These are phyloP conservation scores for Blastobotrys aristatus DNA, from an alignment of 1,139 yeast species.

Conservation along the genomic window DNA sequence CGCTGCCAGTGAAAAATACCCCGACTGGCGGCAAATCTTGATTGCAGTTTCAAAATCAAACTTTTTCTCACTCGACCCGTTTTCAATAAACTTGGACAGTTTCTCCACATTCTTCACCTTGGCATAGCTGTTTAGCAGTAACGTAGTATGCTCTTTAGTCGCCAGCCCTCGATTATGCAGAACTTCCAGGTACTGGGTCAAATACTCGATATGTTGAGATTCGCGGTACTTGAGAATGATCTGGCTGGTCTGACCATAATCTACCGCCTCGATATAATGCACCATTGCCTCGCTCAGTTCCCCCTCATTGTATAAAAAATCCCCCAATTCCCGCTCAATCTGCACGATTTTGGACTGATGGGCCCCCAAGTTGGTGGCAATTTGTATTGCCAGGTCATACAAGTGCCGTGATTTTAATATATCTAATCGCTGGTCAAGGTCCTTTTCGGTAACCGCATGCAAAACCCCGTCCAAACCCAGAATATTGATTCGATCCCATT, in stretches of 20 bases:
- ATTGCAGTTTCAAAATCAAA: conserved; percentile 72
- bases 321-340: conserved; percentile 67
- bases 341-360: conserved; percentile 41
- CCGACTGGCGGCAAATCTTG: conserved; percentile 71
- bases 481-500: conserved; percentile 55
- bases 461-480: conserved; percentile 73
- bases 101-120: conserved; percentile 62
- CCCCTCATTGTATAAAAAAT: conserved; percentile 59
- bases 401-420: conserved; percentile 65
- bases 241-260: conserved; percentile 54
- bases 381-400: conserved; percentile 64
- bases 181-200: conserved; percentile 61
- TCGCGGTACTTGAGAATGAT: conserved; percentile 80
- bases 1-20: conserved; percentile 65
- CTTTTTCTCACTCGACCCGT: conserved; percentile 38
- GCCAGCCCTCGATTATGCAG: conserved; percentile 53
- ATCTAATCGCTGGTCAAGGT: conserved; percentile 62
- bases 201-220: conserved; percentile 63
- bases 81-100: conserved; percentile 52
- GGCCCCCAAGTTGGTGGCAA: conserved; percentile 50
- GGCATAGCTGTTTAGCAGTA: conserved; percentile 76
- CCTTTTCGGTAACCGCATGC: conserved; percentile 62
- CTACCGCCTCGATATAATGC: conserved; percentile 56
- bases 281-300: conserved; percentile 65
- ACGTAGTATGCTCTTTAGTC: conserved; percentile 72